Conservation (phyloP, 169 alveolate genomes). For the Ophryocystis elektroscirrha region DNA sequence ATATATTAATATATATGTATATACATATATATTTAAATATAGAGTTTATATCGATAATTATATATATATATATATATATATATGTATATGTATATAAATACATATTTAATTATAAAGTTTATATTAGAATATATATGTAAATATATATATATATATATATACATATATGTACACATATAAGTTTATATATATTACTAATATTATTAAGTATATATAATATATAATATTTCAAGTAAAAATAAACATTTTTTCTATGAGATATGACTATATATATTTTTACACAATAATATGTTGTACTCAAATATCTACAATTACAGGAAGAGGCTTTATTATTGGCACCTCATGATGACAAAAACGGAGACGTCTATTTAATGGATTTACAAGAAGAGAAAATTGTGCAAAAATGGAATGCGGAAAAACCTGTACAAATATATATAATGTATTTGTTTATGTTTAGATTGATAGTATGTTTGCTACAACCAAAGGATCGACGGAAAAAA, state of each 20-base stretch:
- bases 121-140: too few relatives aligned
- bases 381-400: conserved; percentile 20
- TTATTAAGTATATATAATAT: too few relatives aligned
- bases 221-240: neutral
- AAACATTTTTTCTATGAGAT: neutral
- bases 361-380: conserved; percentile 30
- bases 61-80: too few relatives aligned
- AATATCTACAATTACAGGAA: conserved; percentile 23
- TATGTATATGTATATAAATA: too few relatives aligned
- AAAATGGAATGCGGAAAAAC: conserved; percentile 28
- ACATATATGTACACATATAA: too few relatives aligned
- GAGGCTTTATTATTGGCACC: conserved; percentile 21
- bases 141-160: too few relatives aligned
- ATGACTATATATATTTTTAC: conserved; percentile 18
- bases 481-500: conserved; percentile 19
- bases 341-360: conserved; percentile 19
- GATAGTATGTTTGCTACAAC: conserved; percentile 21
- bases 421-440: conserved; percentile 3
- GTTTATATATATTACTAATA: too few relatives aligned
- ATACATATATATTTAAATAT: too few relatives aligned
- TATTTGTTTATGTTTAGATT: conserved; percentile 1
- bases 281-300: conserved; percentile 13
- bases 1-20: too few relatives aligned
- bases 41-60: too few relatives aligned
- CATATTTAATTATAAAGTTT: too few relatives aligned